phyloP scores from a whole-genome alignment of 495 filamentous ascomycete genomes.

The Aspergillus wentii region DNA sequence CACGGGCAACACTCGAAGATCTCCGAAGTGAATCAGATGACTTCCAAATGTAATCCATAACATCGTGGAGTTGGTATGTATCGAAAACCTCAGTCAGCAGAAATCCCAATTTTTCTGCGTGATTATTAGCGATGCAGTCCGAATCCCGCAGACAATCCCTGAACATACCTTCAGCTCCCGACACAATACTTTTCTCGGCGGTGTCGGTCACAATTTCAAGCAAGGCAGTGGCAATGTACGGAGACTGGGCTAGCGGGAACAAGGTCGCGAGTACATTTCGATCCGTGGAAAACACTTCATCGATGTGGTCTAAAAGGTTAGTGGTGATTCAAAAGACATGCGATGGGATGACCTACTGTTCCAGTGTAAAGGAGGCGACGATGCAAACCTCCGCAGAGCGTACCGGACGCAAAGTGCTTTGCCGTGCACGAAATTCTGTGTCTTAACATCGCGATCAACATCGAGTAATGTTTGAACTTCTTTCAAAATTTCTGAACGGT shows the following conservation, averaged over 20 bases:
- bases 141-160: not conserved
- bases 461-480: constrained; percentile 46
- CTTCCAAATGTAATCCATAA: constrained; percentile 25
- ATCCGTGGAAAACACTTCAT: constrained; percentile 22
- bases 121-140: not conserved
- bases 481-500: constrained; percentile 43
- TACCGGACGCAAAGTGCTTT: constrained; percentile 47
- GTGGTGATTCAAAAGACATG: too few species aligned
- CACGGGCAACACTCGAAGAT: constrained; percentile 26
- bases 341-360: constrained; percentile 22
- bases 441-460: constrained; percentile 19
- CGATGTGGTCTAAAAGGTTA: constrained; percentile 25
- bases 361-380: constrained; percentile 28
- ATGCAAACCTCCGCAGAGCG: constrained; percentile 35
- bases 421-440: constrained; percentile 66
- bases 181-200: constrained; percentile 28
- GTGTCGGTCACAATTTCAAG: constrained; percentile 39
- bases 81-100: constrained; percentile 23
- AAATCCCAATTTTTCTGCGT: constrained; percentile 12
- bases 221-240: constrained; percentile 33
- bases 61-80: constrained; percentile 23
- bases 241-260: constrained; percentile 29
- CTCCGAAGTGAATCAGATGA: constrained; percentile 25
- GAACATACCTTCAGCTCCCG: constrained; percentile 23
- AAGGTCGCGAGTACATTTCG: constrained; percentile 20